phyloP scores from a whole-genome alignment of 2,329 filamentous ascomycete genomes.

The Botrytis fabae region DNA sequence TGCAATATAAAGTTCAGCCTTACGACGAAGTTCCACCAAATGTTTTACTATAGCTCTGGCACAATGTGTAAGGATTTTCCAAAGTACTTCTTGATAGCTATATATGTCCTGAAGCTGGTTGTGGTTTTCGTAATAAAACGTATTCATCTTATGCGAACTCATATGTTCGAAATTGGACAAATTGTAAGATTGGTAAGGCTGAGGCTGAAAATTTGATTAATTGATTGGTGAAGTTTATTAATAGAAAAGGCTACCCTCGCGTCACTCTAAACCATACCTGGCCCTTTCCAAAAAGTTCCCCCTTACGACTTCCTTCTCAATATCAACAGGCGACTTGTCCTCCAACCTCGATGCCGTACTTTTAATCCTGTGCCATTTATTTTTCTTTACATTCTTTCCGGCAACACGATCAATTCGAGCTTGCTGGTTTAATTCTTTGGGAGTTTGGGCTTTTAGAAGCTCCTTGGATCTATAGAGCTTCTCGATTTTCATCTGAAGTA shows the following conservation, averaged over 20 bases:
- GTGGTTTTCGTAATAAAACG: not conserved
- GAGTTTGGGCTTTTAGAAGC: conserved; percentile 29
- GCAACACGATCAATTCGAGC: conserved; percentile 26
- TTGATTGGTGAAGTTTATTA: conserved; percentile 22
- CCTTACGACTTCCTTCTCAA: conserved; percentile 19
- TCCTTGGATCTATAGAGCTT: conserved; percentile 29
- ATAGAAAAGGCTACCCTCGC: conserved; percentile 23
- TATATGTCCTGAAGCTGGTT: not conserved
- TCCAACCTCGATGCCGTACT: conserved; percentile 35
- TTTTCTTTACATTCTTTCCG: conserved; percentile 36
- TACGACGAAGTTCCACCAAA: conserved; percentile 1
- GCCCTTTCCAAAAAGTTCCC: conserved; percentile 21
- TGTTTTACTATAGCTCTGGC: conserved; percentile 5
- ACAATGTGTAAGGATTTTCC: not conserved
- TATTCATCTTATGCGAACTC: not conserved
- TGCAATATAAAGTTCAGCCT: conserved; percentile 14
- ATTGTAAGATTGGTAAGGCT: not conserved
- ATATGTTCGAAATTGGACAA: not conserved
- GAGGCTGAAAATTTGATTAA: conserved; percentile 20
- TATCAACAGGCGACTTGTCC: conserved; percentile 25
- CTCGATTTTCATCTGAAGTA: conserved; percentile 22
- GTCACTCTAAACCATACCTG: conserved; percentile 21
- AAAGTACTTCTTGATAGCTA: not conserved
- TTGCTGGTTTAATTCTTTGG: conserved; percentile 28
- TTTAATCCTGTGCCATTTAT: conserved; percentile 34